Percentiles rank a stretch among this genome's conserved stretches.
These are phyloP conservation scores for Eucalyptus camaldulensis DNA, from an alignment of 345 rosid genomes.

Conservation along the genomic window DNA sequence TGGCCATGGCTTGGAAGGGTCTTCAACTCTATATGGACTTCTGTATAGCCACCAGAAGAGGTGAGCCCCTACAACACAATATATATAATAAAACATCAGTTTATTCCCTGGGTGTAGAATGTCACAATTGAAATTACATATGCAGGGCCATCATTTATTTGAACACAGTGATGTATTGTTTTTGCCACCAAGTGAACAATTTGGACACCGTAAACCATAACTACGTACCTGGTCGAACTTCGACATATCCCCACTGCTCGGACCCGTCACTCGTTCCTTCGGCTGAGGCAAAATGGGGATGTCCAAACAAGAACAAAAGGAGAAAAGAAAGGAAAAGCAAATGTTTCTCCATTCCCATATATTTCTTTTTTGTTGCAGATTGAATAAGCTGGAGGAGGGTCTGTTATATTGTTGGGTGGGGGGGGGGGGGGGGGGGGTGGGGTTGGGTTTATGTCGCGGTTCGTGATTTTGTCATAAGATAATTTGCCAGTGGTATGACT, in stretches of 20 bases:
- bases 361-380: neutral
- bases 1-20: constrained; percentile 37
- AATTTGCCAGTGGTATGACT: neutral
- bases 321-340: neutral
- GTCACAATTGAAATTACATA: neutral
- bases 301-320: neutral
- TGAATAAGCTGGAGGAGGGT: neutral
- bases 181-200: neutral
- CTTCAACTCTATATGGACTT: constrained; percentile 24
- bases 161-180: neutral
- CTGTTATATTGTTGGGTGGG: neutral
- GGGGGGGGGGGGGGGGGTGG: too few species aligned
- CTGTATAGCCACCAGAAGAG: constrained; percentile 33
- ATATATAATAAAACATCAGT: too few species aligned
- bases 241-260: constrained; percentile 27
- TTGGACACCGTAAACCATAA: neutral
- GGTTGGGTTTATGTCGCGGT: too few species aligned
- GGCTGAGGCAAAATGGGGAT: neutral
- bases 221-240: constrained; percentile 22
- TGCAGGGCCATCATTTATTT: neutral
- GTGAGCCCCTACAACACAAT: constrained; percentile 16
- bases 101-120: neutral
- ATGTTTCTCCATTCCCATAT: neutral
- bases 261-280: constrained; percentile 18
- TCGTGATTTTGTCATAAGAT: neutral